These are phyloP conservation scores for Suillus plorans DNA, from an alignment of 768 basidiomycete species.

Conservation along the genomic window DNA sequence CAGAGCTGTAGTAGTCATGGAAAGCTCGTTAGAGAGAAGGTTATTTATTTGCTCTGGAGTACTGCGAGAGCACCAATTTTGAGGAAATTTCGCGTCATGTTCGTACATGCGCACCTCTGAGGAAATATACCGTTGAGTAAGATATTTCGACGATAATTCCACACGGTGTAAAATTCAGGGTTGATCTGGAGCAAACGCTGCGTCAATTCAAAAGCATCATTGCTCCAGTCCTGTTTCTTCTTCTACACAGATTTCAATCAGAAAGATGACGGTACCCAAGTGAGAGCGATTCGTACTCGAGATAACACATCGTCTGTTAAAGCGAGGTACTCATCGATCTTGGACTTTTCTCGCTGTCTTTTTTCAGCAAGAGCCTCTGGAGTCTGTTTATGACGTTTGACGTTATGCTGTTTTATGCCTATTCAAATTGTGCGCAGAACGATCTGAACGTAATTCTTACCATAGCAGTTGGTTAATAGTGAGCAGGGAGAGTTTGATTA, in stretches of 20 bases:
- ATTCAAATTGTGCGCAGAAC: conserved; percentile 5
- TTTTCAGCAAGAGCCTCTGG: conserved; percentile 63
- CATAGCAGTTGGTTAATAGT: conserved; percentile 12
- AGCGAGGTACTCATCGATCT: conserved; percentile 73
- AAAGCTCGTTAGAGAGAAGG: conserved; percentile 69
- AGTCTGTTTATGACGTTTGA: conserved; percentile 61
- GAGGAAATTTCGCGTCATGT: neutral
- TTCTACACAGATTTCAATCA: conserved; percentile 50
- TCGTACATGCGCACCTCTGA: conserved; percentile 44
- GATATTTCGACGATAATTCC: conserved; percentile 92
- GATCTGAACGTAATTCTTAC: conserved; percentile 17
- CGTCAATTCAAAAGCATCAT: conserved; percentile 77
- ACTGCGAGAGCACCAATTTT: conserved; percentile 38
- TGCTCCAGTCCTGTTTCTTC: conserved; percentile 62
- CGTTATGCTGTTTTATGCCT: conserved; percentile 53
- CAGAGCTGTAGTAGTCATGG: conserved; percentile 77
- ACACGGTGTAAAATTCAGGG: conserved; percentile 94
- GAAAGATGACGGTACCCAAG: conserved; percentile 3
- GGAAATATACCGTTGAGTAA: conserved; percentile 71
- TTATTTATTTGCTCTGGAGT: conserved; percentile 59
- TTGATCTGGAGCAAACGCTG: conserved; percentile 77
- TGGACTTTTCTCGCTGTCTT: conserved; percentile 67
- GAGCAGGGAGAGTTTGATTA: neutral
- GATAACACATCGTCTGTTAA: conserved; percentile 63
- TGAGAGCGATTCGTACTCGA: conserved; percentile 45